phyloP scores from a whole-genome alignment of 2,329 filamentous ascomycete species.

The Aspergillus fumigatiaffinis region DNA sequence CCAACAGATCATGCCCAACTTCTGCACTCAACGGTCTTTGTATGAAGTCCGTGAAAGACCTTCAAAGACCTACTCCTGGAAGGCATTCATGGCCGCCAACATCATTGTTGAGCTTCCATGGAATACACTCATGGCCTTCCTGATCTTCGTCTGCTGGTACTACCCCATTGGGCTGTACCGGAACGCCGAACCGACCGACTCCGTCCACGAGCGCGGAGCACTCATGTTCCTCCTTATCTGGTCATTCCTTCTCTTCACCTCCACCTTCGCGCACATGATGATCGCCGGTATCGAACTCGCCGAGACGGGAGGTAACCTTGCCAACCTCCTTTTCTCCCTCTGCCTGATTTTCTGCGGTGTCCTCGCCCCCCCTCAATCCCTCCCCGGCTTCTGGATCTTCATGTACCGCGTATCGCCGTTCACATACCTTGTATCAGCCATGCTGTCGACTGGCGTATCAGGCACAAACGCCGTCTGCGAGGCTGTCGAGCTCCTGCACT shows the following conservation, averaged over 20 bases:
- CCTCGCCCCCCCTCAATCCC: slow-evolving; percentile 49
- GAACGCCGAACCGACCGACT: slow-evolving; percentile 38
- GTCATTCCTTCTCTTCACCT: slow-evolving; percentile 67
- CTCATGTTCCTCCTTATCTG: slow-evolving; percentile 63
- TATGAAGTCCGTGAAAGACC: slow-evolving; percentile 60
- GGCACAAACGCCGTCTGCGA: slow-evolving; percentile 29
- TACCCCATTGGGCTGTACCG: slow-evolving; percentile 55
- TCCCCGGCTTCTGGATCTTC: slow-evolving; percentile 74
- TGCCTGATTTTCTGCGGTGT: slow-evolving; percentile 56
- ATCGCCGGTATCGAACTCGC: slow-evolving; percentile 67
- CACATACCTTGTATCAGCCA: slow-evolving; percentile 55
- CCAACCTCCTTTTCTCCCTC: slow-evolving; percentile 57
- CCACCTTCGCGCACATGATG: slow-evolving; percentile 69
- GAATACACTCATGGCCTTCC: slow-evolving; percentile 57
- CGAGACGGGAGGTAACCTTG: slow-evolving; percentile 62
- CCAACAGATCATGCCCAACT: slow-evolving; percentile 56
- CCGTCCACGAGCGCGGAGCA: slow-evolving; percentile 53
- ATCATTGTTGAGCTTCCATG: slow-evolving; percentile 69
- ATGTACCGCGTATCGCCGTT: slow-evolving; percentile 69
- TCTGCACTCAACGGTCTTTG: slow-evolving; percentile 55
- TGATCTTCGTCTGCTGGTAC: slow-evolving; percentile 66
- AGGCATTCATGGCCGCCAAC: slow-evolving; percentile 66
- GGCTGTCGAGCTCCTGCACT: slow-evolving; percentile 26
- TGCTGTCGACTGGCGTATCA: slow-evolving; percentile 38
- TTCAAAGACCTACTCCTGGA: slow-evolving; percentile 71